phyloP scores from a whole-genome alignment of 352 stramenopile genomes.

The Globisporangium middletonii region DNA sequence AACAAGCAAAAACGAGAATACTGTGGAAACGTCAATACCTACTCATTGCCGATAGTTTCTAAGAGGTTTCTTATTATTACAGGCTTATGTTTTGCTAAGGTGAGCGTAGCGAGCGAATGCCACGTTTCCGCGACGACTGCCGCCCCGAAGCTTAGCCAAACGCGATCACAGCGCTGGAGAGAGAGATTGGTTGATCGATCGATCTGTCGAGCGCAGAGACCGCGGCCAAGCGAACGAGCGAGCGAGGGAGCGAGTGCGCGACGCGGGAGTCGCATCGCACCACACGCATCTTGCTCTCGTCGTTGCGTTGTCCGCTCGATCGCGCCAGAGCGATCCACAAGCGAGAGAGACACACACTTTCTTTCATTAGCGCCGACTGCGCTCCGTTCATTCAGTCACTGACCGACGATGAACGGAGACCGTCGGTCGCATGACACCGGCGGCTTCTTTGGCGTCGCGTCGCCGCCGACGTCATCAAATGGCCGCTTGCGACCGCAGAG shows the following conservation, averaged over 20 bases:
- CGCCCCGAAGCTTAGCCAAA: background rate
- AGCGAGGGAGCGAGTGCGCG: too few relatives aligned
- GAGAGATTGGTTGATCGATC: background rate
- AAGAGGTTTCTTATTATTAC: too few relatives aligned
- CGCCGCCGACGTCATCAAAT: slow-evolving; percentile 1
- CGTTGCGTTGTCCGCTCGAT: too few relatives aligned
- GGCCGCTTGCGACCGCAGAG: slow-evolving; percentile 33
- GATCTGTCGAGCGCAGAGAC: background rate
- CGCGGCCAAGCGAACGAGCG: background rate
- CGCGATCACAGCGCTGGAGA: background rate
- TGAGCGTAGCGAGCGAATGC: too few relatives aligned
- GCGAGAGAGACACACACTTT: too few relatives aligned
- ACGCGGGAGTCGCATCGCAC: too few relatives aligned
- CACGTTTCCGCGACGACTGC: background rate
- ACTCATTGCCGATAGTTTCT: too few relatives aligned
- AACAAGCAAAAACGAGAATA: too few relatives aligned
- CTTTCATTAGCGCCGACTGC: background rate
- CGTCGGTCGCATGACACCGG: slow-evolving; percentile 9
- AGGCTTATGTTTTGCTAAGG: too few relatives aligned
- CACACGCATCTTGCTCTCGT: too few relatives aligned
- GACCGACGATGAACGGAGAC: slow-evolving; percentile 14
- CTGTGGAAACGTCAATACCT: too few relatives aligned
- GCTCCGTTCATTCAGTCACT: slow-evolving; percentile 7
- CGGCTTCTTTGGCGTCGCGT: slow-evolving; percentile 12
- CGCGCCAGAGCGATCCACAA: too few relatives aligned